Base-by-base conservation (phyloP, 2,329 filamentous ascomycete species). In the Daldinia eschscholtzii region DNA sequence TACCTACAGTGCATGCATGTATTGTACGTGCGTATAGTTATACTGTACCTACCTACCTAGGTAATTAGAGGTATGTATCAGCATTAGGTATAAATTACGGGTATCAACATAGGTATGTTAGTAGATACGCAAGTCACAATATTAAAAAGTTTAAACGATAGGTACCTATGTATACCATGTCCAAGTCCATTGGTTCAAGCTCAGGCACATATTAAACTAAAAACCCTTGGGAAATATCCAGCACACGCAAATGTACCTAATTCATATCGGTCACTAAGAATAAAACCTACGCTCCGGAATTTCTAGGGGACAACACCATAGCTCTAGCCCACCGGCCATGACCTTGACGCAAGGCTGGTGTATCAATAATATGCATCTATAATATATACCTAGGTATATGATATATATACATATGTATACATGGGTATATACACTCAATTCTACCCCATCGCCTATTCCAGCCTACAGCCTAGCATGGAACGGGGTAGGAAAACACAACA, bases 21-120 rank as follows among this genome's bases (percentile, higher is more conserved):
- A 42, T 18, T 18, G 15, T 42, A 18, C 15, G 30, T 35, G 10
- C 6, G 6, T 20, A 44, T 20, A 18, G n/a, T 6, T 9, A 3
- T 20, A 20, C 15, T 13, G 41, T 33, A 33, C 30, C 1, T 35
- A 30, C 20, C 2, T 53, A 53, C 39, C 35, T 57, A 57, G 35
- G 13, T 57, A 57, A 20, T 23, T 44, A 42, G 13, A 20, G 4
- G n/a, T 60, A 33, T 10, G 42, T 61, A 57, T 23, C 20, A 23
- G 20, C 20, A 1, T 23, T 23, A 23, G 20, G 20, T 23, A 23
- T 23, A 23, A 23, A 23, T 23, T 23, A 23, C 20, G 1, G 20
- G 20, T 23, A 23, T 23, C 20, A 23, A 23, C 20, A 23, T 23
- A n/a, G n/a, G n/a, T 23, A 23, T 23, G 20, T 23, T 1, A 2